Base-by-base conservation (phyloP, 2,329 filamentous ascomycete genomes). In the Ascomycota sp. region DNA sequence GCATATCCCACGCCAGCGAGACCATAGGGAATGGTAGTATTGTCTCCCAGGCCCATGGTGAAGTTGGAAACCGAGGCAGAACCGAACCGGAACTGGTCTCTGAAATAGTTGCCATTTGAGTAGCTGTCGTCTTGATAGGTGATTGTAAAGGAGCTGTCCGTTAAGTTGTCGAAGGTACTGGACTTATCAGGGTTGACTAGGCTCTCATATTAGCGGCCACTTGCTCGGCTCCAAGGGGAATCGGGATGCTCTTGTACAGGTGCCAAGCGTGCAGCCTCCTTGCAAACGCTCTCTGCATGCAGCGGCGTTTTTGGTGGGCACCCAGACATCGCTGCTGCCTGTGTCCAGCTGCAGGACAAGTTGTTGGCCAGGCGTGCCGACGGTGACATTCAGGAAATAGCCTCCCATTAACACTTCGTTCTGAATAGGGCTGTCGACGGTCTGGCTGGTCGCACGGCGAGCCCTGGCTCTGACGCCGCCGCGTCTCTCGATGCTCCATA, bases 301-400 rank as follows among this genome's bases (percentile, higher is more conserved):
- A 27, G 38, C 39, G 2, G 59, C 50, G 6, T 35, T 33, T 37
- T 43, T 48, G 30, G 50, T 49, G 10, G 63, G 60, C 29, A 75
- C 59, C 71, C 72, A 76, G 16, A 70, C 61, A 50, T 76, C 72
- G 39, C 68, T 72, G 44, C 68, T 73, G 30, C 70, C 72, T 1
- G 71, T 76, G 49, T 76, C 71, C 31, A 76, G 56, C 46, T 72
- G 67, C 34, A 76, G 50, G 2, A 58, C 62, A 29, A 76, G 38
- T 4, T 60, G 49, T 44, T 76, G 71, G 9, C 52, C 49, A 0
- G 71, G 70, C 6, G 62, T 71, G 12, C 72, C 72, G 21, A 76
- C 47, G 24, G 54, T 50, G 38, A 71, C 62, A 16, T 61, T 61
- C 12, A 64, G 61, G 43, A 70, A 72, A 47, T 73, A 74, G 9